Base-by-base conservation (phyloP, 73 alveolate species). In the Breviolum minutum region DNA sequence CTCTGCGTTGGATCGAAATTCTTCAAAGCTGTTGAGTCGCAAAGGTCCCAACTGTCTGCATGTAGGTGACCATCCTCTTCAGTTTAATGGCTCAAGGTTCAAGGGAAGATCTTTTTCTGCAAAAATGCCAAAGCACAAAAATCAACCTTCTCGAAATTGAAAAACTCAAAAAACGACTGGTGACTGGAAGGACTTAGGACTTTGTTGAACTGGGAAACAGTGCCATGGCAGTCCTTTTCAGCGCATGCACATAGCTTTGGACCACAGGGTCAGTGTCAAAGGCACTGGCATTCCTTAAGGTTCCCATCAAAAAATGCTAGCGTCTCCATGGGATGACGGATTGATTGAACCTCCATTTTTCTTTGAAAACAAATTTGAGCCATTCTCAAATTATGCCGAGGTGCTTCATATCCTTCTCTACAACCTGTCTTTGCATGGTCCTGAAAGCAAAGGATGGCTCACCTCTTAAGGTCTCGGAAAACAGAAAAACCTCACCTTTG, bases 371-470 rank as follows among this genome's bases (percentile, higher is more conserved):
- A 68, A 22, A 22, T 68, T 22, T 68, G 77, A 17, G 24, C 77
- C 77, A 68, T 68, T 68, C 54, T 2, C 32, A 19, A n/a, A 22
- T 29, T 16, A 86, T 8, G 79, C 89, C 64, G 40, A 74, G 98
- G 40, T 27, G 5, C 98, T 92, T 92, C 90, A 80, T 40, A 63
- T 94, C 99, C 30, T 94, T 94, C 87, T 94, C 99, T 40, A 94
- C 99, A n/a, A 94, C 99, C 62, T 94, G 99, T 64, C 94, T 77
- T 63, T 94, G 99, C 99, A 94, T 94, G 85, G 99, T 94, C 99
- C 99, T 94, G 40, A 7, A n/a, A n/a, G n/a, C n/a, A 4, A 26
- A 22, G 16, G 84, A 13, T 7, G 24, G 68, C 14, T 71, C 4
- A 40, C 54, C 54, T 40, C 54, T 40, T 40, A 40, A 40, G 54